Evolutionary conservation across 805 yeast genomes (phyloP).

Genomic region (Saccharomycopsis synnaedendra): DNA sequence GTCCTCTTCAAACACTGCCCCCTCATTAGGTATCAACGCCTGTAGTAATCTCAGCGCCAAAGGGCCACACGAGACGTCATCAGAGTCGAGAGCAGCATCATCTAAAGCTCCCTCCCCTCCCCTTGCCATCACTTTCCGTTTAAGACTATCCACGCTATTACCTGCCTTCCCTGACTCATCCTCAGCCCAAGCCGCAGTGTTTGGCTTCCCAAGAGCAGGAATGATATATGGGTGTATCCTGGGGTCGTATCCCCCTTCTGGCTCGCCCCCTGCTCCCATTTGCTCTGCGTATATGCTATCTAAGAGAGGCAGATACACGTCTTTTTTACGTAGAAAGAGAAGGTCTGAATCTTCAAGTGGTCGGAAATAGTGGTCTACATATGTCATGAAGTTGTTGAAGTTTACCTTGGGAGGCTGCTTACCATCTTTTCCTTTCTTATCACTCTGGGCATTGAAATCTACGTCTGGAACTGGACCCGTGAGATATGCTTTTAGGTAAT

Average conservation of each 20-base stretch:
- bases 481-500: conserved; percentile 58
- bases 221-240: conserved; percentile 61
- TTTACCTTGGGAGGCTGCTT: conserved; percentile 51
- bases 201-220: conserved; percentile 78
- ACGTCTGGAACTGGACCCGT: conserved; percentile 85
- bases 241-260: conserved; percentile 40
- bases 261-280: not conserved
- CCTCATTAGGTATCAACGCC: conserved; percentile 49
- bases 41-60: conserved; percentile 72
- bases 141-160: not conserved
- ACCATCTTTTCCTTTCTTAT: conserved; percentile 46
- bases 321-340: conserved; percentile 53
- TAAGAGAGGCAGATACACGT: conserved; percentile 24
- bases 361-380: conserved; percentile 77
- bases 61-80: conserved; percentile 83
- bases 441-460: conserved; percentile 66
- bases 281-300: conserved; percentile 12
- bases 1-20: conserved; percentile 17
- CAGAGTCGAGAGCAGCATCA: conserved; percentile 59
- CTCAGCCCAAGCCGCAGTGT: conserved; percentile 77
- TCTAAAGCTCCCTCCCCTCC: conserved; percentile 42
- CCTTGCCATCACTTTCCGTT: conserved; percentile 31
- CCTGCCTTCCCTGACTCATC: conserved; percentile 26
- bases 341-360: conserved; percentile 72
- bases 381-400: conserved; percentile 75